Base-by-base conservation (phyloP, 495 filamentous ascomycete species). In the Tricharina praecox region DNA sequence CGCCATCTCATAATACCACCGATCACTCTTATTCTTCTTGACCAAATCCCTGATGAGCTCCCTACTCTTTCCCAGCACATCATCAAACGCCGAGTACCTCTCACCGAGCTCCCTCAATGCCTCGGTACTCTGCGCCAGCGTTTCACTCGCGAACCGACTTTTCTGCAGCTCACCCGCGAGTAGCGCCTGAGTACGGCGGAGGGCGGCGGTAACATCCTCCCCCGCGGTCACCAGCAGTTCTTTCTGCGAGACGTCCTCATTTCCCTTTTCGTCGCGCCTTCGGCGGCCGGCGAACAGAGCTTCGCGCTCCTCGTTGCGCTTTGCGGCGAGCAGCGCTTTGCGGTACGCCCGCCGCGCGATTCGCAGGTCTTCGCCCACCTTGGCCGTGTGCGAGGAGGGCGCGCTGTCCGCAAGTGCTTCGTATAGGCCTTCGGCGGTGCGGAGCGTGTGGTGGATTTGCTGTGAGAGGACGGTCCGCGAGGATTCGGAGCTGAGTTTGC, bases 1-100 rank as follows among this genome's bases (percentile, higher is more conserved):
- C 0, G 87, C 78, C 16, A 79, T 87, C 63, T 85, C 77, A 23
- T 95, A 71, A 55, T 99, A 99, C 90, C 90, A 99, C 2, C 85
- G 90, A 63, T 96, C 90, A 33, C 79, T 86, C 67, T 95, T 95
- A 58, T 87, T 82, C 24, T 82, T 85, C 53, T 75, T 75, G 26
- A 95, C 67, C 38, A 99, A 66, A 20, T 82, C 83, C 13, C 73
- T 74, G 9, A 95, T 73, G 13, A 99, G 72, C 48, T 74, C 79
- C 48, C 77, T 72, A 16, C 79, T 82, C 28, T 71, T 78, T 0
- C 74, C 67, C 21, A 99, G 67, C 47, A 96, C 67, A 23, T 72
- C 72, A 54, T 88, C 85, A 13, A 96, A 73, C 23, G 72, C 72
- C 26, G 67, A 76, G 58, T 99, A 99, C 1, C 72, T 78, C 51